phyloP scores from a whole-genome alignment of 2,329 filamentous ascomycete genomes.

The Fusarium verticillioides region DNA sequence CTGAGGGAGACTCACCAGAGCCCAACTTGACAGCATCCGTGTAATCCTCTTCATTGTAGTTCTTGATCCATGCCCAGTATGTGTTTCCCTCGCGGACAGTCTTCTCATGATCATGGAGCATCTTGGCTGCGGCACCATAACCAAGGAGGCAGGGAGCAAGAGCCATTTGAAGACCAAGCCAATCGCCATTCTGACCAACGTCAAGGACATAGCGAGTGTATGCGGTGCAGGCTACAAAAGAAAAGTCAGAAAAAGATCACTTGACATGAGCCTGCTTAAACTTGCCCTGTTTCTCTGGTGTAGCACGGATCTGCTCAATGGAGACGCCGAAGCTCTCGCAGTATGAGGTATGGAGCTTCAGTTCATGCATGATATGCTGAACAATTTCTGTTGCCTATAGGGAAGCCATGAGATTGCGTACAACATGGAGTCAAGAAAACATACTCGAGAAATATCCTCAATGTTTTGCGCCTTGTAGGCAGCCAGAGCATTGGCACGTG shows the following conservation, averaged over 20 bases:
- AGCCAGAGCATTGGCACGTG: slow-evolving; percentile 84
- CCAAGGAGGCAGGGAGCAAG: slow-evolving; percentile 91
- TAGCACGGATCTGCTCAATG: slow-evolving; percentile 75
- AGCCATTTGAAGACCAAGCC: slow-evolving; percentile 85
- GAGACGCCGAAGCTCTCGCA: slow-evolving; percentile 84
- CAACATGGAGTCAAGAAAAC: slow-evolving; percentile 29
- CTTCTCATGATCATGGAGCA: slow-evolving; percentile 72
- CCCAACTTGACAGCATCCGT: slow-evolving; percentile 75
- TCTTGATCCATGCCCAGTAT: slow-evolving; percentile 93
- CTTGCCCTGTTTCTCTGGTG: slow-evolving; percentile 79
- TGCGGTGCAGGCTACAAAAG: slow-evolving; percentile 73
- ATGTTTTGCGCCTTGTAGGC: slow-evolving; percentile 85
- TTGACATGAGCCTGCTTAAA: neutral
- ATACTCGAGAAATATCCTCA: slow-evolving; percentile 75
- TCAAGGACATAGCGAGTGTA: slow-evolving; percentile 91
- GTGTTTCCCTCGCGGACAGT: slow-evolving; percentile 72
- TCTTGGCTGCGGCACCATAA: slow-evolving; percentile 81
- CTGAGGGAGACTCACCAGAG: slow-evolving; percentile 63
- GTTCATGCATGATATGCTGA: slow-evolving; percentile 80
- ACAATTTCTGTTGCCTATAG: slow-evolving; percentile 67
- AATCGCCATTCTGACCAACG: slow-evolving; percentile 87
- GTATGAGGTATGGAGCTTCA: slow-evolving; percentile 82
- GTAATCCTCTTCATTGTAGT: slow-evolving; percentile 87
- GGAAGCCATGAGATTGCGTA: neutral
- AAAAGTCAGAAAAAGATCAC: neutral